Conservation (phyloP, 2,329 filamentous ascomycete genomes). For the Anisogramma anomala region DNA sequence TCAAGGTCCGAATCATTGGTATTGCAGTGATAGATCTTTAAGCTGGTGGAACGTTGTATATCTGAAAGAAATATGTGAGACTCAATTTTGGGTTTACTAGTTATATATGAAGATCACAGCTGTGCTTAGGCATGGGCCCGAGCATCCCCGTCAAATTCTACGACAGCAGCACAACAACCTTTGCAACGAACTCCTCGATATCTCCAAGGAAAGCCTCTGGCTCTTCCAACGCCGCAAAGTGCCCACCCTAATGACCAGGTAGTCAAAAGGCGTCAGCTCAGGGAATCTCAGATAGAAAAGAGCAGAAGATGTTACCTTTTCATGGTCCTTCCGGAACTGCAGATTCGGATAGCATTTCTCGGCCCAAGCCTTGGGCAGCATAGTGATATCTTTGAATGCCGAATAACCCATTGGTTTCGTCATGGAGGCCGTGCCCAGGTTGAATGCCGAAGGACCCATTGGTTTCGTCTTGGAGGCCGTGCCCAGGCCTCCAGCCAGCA, state of each 20-base stretch:
- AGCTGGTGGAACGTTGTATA: no score
- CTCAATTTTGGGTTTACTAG: no score
- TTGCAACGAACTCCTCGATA: slow-evolving; percentile 29
- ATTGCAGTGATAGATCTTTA: no score
- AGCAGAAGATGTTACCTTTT: slow-evolving; percentile 15
- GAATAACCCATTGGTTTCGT: slow-evolving; percentile 36
- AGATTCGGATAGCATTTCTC: slow-evolving; percentile 17
- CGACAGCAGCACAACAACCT: slow-evolving; percentile 1
- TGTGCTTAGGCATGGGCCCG: no score
- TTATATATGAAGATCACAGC: no score
- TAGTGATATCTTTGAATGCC: slow-evolving; percentile 31
- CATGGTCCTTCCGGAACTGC: slow-evolving; percentile 9
- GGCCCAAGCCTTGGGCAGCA: slow-evolving; percentile 26
- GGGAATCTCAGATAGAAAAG: background rate
- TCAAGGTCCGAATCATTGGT: no score
- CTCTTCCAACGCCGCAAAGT: slow-evolving; percentile 39
- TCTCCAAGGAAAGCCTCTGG: slow-evolving; percentile 30
- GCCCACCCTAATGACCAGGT: slow-evolving; percentile 30
- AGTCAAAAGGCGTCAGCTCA: background rate
- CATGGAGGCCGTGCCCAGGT: no score
- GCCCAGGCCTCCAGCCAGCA: slow-evolving; percentile 9
- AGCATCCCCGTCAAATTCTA: no score
- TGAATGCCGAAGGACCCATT: no score
- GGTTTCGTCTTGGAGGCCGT: background rate
- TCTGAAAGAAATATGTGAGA: no score